These are phyloP conservation scores for Blepharisma stoltei DNA, from an alignment of 73 alveolate genomes.

Conservation along the genomic window DNA sequence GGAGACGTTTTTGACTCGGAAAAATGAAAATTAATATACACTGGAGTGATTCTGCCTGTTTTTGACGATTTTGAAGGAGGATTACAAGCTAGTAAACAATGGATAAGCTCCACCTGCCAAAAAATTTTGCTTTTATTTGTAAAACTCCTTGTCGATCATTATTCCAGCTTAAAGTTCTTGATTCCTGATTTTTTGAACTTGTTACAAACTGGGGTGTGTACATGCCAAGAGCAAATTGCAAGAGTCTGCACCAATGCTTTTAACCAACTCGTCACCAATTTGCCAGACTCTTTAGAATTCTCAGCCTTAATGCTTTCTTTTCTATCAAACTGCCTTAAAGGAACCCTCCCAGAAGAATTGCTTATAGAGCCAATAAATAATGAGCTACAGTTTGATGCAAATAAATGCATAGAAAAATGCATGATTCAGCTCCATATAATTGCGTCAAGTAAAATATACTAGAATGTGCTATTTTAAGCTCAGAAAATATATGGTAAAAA, in stretches of 20 bases:
- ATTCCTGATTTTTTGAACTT: constrained; percentile 37
- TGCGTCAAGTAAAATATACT: constrained; percentile 35
- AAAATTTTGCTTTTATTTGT: constrained; percentile 23
- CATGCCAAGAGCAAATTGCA: background rate
- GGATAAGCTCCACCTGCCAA: constrained; percentile 33
- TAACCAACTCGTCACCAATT: background rate
- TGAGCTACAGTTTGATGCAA: constrained; percentile 40
- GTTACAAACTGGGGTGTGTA: background rate
- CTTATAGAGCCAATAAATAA: background rate
- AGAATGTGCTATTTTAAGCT: too few species aligned
- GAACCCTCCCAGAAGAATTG: background rate
- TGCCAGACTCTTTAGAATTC: background rate
- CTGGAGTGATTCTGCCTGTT: background rate
- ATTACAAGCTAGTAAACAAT: background rate
- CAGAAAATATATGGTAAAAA: too few species aligned
- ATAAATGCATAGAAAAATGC: constrained; percentile 46
- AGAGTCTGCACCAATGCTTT: background rate
- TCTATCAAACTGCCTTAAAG: background rate
- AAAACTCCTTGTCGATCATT: constrained; percentile 17
- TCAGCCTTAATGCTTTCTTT: background rate
- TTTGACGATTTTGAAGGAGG: background rate
- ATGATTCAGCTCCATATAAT: constrained; percentile 43
- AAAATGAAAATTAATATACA: background rate
- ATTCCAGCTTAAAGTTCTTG: constrained; percentile 7
- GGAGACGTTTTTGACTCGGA: background rate